Conservation (phyloP, 164 flowering plant genomes). For the Akebia trifoliata region DNA sequence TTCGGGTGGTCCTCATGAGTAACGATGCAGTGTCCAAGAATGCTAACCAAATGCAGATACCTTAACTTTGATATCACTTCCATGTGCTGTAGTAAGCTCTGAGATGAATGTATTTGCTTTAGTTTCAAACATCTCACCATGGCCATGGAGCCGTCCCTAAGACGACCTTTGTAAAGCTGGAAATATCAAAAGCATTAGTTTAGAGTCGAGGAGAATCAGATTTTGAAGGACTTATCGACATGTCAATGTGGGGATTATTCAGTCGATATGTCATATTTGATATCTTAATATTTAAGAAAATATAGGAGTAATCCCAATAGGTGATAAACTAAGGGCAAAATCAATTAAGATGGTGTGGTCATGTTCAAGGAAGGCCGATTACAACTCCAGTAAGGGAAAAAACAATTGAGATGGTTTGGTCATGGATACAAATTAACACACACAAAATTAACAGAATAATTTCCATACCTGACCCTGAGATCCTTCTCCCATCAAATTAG, state of each 20-base stretch:
- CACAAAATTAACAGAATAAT: background rate
- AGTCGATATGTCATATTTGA: no score
- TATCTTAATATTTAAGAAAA: no score
- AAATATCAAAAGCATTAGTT: conserved; percentile 11
- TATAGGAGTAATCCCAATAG: no score
- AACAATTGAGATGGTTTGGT: no score
- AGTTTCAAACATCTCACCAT: conserved; percentile 54
- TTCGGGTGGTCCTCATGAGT: conserved; percentile 46
- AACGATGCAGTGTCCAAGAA: conserved; percentile 75
- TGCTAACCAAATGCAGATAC: conserved; percentile 72
- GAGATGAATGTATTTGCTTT: conserved; percentile 48
- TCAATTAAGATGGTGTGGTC: no score
- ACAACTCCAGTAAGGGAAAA: no score
- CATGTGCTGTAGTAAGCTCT: conserved; percentile 46
- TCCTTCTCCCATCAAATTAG: conserved; percentile 60
- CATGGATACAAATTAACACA: no score
- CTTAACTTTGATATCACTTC: conserved; percentile 63
- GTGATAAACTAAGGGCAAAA: no score
- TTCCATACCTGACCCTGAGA: conserved; percentile 62
- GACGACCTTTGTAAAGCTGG: conserved; percentile 72
- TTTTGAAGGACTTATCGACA: no score
- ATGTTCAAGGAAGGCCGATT: no score
- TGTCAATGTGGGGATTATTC: no score
- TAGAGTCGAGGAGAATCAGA: no score
- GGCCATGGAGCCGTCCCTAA: conserved; percentile 57